phyloP scores from a whole-genome alignment of 2,329 filamentous ascomycete species.

The Talaromyces sp. region DNA sequence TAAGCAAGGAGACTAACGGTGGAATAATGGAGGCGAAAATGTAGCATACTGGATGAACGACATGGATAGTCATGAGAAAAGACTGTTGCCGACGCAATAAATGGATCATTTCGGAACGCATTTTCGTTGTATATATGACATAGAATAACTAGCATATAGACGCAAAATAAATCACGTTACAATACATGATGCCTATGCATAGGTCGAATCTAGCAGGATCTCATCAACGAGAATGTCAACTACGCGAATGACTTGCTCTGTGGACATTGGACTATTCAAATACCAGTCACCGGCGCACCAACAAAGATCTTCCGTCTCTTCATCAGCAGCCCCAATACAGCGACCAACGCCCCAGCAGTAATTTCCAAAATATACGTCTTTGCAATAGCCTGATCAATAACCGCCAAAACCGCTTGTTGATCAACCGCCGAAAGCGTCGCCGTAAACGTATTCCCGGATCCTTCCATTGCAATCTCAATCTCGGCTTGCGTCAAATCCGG shows the following conservation, averaged over 20 bases:
- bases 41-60: not conserved
- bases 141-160: not conserved
- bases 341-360: not conserved
- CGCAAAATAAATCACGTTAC: not conserved
- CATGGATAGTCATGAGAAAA: not conserved
- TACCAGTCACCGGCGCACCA: not conserved
- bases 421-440: not conserved
- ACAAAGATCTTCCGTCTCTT: not conserved
- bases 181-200: not conserved
- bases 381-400: not conserved
- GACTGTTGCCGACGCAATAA: not conserved
- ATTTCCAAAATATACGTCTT: not conserved
- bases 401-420: not conserved
- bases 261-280: not conserved
- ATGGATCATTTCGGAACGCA: not conserved
- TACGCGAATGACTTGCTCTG: not conserved
- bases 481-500: not conserved
- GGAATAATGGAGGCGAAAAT: not conserved
- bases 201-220: not conserved
- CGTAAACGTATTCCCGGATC: not conserved
- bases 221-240: not conserved
- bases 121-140: not conserved
- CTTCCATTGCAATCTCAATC: not conserved
- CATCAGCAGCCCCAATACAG: not conserved
- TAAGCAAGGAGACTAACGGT: not conserved